Evolutionary conservation across 1,284 basidiomycete species (phyloP).

Genomic region (Microbotryum saponariae): DNA sequence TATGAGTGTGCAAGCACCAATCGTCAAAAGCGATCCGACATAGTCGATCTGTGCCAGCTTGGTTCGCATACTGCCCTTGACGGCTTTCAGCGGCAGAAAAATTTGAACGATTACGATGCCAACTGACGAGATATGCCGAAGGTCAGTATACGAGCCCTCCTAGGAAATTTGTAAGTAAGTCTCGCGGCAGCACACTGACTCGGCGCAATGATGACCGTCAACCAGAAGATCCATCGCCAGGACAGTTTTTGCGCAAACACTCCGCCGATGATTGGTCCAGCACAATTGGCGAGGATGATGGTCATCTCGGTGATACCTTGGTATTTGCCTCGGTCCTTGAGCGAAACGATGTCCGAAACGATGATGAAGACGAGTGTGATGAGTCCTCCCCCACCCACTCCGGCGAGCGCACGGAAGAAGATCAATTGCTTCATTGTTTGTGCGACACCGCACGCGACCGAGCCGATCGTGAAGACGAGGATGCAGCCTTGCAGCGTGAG

Average conservation of each 20-base stretch:
- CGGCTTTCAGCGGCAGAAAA: conserved; percentile 58
- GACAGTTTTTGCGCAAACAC: conserved; percentile 49
- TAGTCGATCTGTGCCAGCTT: conserved; percentile 67
- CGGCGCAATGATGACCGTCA: not conserved
- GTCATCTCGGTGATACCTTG: conserved; percentile 39
- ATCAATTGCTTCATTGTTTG: conserved; percentile 62
- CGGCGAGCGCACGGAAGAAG: conserved; percentile 59
- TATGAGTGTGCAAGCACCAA: conserved; percentile 49
- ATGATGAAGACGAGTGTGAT: conserved; percentile 58
- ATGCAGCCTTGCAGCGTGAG: conserved; percentile 53
- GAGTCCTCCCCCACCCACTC: conserved; percentile 61
- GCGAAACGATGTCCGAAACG: conserved; percentile 55
- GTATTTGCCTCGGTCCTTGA: conserved; percentile 50
- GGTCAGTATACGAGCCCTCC: no score
- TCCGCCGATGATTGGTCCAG: conserved; percentile 43
- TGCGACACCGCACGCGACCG: conserved; percentile 51
- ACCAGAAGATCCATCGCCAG: conserved; percentile 47
- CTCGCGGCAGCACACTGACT: not conserved
- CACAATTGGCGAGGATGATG: conserved; percentile 40
- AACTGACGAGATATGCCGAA: conserved; percentile 53
- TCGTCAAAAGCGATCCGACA: conserved; percentile 53
- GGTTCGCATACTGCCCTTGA: conserved; percentile 50
- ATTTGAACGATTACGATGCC: conserved; percentile 51
- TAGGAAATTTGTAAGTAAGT: no score
- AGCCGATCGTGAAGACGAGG: conserved; percentile 49